A percentile compares a stretch with the other conserved stretches of the same genome.
Conservation (phyloP, 495 filamentous ascomycete species). For the Hamigera avellanea region DNA sequence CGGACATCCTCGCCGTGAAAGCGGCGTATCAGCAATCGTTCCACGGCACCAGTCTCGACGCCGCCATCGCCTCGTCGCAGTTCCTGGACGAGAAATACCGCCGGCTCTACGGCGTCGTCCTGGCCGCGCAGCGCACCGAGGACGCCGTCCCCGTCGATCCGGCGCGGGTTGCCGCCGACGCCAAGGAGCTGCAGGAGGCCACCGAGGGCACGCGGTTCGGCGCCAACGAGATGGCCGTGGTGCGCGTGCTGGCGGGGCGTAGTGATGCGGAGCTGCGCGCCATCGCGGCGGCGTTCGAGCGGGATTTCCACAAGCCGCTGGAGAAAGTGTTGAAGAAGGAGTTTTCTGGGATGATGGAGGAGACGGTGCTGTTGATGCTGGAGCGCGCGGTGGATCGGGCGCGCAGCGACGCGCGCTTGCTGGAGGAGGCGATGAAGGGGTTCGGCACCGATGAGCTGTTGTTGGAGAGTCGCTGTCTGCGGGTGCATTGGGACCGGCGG, state of each 20-base stretch:
- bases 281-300: conserved; percentile 57
- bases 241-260: conserved; percentile 56
- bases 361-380: conserved; percentile 66
- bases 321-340: conserved; percentile 64
- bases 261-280: conserved; percentile 74
- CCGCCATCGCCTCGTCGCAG: conserved; percentile 66
- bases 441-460: conserved; percentile 75
- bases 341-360: conserved; percentile 87
- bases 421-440: conserved; percentile 82
- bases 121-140: conserved; percentile 59
- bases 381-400: conserved; percentile 66
- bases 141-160: conserved; percentile 51
- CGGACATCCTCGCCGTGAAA: conserved; percentile 75
- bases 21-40: conserved; percentile 55
- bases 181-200: conserved; percentile 57
- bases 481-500: conserved; percentile 65
- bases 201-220: conserved; percentile 47
- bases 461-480: conserved; percentile 60
- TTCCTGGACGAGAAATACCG: conserved; percentile 58
- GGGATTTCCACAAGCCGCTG: conserved; percentile 51
- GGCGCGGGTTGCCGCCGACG: conserved; percentile 58
- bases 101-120: conserved; percentile 60
- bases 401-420: conserved; percentile 62
- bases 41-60: conserved; percentile 46
- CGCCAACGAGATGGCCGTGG: conserved; percentile 68